Base-by-base conservation (phyloP, 257 asterid species). In the Solanum gracilifrons region DNA sequence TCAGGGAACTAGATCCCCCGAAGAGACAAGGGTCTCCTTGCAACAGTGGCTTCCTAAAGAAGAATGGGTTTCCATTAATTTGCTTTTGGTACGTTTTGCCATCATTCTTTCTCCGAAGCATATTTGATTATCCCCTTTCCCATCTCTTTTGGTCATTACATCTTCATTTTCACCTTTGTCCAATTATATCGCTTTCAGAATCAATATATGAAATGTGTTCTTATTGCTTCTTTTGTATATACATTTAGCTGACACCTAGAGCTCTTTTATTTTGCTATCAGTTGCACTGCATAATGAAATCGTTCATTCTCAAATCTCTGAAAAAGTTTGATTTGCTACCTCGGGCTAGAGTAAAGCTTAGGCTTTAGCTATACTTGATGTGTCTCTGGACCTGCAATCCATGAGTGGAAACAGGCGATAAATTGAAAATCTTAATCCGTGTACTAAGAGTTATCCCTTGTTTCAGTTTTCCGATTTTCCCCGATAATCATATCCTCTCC, bases 41-140 rank as follows among this genome's bases (percentile, higher is more conserved):
- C 96, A 97, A 82, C 92, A 92, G 83, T 97, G 99, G 99, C 98
- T 97, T 91, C 99, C 99, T 2, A 95, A 93, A 93, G 99, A 97
- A 86, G 99, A 95, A 90, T 97, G 99, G 99, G 95, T 87, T 69
- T 94, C 99, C 82, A 97, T 97, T 75, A 97, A 97, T 89, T 98
- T 98, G 29, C 99, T 97, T 58, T 91, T 97, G 98, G 99, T 95
- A 94, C 18, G 94, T 85, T 20, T 83, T 43, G 21, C 25, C 16
- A 2, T 58, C 35, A 73, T 23, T 80, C 69, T 71, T 72, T 5
- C 5, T 64, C 69, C 4, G 7, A 23, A 62, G 13, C 72, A 73
- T 77, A 5, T 0, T 64, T 25, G 29, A 68, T 85, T 0, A 35
- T 58, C n/a, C 13, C 55, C 74, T 36, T n/a, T 36, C 55, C 82